A percentile compares a stretch with the other conserved stretches of the same genome.
These are phyloP conservation scores for Avena atlantica DNA, from an alignment of 176 grass and related monocot genomes.

Conservation along the genomic window DNA sequence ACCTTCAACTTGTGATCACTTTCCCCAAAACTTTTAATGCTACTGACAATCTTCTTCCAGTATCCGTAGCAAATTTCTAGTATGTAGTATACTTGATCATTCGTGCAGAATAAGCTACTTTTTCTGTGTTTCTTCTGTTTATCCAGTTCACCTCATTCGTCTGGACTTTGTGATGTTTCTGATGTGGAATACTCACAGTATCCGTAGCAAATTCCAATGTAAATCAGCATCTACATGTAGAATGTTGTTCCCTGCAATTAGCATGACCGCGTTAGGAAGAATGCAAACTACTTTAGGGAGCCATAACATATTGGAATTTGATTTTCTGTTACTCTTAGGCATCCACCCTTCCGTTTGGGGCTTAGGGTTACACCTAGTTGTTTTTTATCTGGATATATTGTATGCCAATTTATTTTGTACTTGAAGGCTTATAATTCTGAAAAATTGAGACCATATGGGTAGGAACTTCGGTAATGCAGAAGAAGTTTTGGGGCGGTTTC, in stretches of 20 bases:
- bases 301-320: neutral
- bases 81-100: neutral
- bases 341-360: neutral
- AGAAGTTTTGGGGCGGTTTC: neutral
- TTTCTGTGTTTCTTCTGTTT: neutral
- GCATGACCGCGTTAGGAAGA: neutral
- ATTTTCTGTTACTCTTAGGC: neutral
- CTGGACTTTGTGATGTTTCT: neutral
- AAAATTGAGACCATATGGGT: neutral
- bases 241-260: neutral
- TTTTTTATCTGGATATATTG: neutral
- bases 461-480: neutral
- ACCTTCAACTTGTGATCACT: too few species aligned
- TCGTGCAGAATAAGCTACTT: neutral
- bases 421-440: neutral
- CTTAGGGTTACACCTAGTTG: neutral
- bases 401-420: neutral
- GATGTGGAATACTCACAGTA: neutral
- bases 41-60: neutral
- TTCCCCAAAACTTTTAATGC: too few species aligned
- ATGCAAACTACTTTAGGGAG: too few species aligned
- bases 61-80: neutral
- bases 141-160: neutral
- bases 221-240: neutral
- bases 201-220: too few species aligned